Percentiles rank a stretch among this genome's conserved stretches.
Conservation (phyloP, 805 yeast species). For the Kluyveromyces starmeri region DNA sequence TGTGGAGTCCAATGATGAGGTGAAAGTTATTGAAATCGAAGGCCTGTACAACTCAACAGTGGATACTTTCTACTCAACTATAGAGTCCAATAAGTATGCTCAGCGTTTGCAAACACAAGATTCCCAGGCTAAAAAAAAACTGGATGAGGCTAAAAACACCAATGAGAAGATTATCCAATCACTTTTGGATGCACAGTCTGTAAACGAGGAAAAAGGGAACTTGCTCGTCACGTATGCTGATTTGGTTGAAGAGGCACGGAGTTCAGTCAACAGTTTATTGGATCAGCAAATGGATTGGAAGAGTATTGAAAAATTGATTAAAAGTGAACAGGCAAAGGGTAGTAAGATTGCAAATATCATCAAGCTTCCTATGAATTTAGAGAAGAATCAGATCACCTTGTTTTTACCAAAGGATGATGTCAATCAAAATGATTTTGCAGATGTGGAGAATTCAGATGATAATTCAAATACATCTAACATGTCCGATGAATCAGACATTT, state of each 20-base stretch:
- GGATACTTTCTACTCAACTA: slow-evolving; percentile 75
- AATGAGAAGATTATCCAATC: slow-evolving; percentile 61
- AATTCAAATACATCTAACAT: slow-evolving; percentile 14
- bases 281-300: slow-evolving; percentile 93
- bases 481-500: slow-evolving; percentile 18
- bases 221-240: slow-evolving; percentile 62
- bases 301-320: slow-evolving; percentile 68
- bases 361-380: slow-evolving; percentile 58
- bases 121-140: slow-evolving; percentile 60
- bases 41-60: slow-evolving; percentile 71
- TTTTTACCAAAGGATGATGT: slow-evolving; percentile 40
- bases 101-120: slow-evolving; percentile 69
- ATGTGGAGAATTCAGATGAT: slow-evolving; percentile 23
- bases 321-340: slow-evolving; percentile 58
- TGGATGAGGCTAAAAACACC: slow-evolving; percentile 68
- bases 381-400: slow-evolving; percentile 56
- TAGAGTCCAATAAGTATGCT: slow-evolving; percentile 74
- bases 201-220: slow-evolving; percentile 62
- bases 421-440: slow-evolving; percentile 17
- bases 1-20: slow-evolving; percentile 25
- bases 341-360: slow-evolving; percentile 57
- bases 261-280: slow-evolving; percentile 54
- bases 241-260: slow-evolving; percentile 61
- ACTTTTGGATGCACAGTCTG: slow-evolving; percentile 51
- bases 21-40: slow-evolving; percentile 35